Evolutionary conservation across 2,329 filamentous ascomycete genomes (phyloP).

Genomic region (Xylariomycetidae sp.): DNA sequence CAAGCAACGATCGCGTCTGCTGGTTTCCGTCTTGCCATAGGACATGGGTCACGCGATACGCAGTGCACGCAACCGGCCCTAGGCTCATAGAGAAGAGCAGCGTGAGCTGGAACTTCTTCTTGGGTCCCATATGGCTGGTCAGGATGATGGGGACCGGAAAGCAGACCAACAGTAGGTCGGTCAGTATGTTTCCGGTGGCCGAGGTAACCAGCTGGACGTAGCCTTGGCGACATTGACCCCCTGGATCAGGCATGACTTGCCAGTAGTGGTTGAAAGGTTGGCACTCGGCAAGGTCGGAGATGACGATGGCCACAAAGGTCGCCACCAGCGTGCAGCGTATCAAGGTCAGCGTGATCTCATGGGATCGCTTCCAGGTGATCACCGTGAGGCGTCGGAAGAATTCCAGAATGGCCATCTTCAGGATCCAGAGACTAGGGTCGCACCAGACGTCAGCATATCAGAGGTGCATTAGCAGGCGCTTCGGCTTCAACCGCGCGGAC

Average conservation of each 20-base stretch:
- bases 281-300: conserved; percentile 80
- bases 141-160: conserved; percentile 89
- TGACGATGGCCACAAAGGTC: conserved; percentile 76
- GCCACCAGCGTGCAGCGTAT: conserved; percentile 69
- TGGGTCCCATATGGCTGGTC: conserved; percentile 66
- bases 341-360: conserved; percentile 62
- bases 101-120: conserved; percentile 73
- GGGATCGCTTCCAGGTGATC: conserved; percentile 72
- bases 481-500: too few relatives aligned
- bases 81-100: conserved; percentile 81
- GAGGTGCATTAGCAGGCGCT: too few relatives aligned
- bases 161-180: conserved; percentile 78
- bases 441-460: conserved; percentile 6
- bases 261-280: conserved; percentile 68
- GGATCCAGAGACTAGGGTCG: conserved; percentile 72
- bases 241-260: conserved; percentile 82
- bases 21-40: conserved; percentile 66
- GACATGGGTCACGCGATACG: conserved; percentile 75
- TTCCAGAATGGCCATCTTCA: conserved; percentile 85
- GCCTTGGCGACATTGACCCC: conserved; percentile 76
- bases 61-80: conserved; percentile 70
- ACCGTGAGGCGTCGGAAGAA: conserved; percentile 83
- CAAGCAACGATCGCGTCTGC: conserved; percentile 81
- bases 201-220: conserved; percentile 85
- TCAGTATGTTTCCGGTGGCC: conserved; percentile 82